Conservation (phyloP, 495 filamentous ascomycete species). For the Penicillium subrubescens region DNA sequence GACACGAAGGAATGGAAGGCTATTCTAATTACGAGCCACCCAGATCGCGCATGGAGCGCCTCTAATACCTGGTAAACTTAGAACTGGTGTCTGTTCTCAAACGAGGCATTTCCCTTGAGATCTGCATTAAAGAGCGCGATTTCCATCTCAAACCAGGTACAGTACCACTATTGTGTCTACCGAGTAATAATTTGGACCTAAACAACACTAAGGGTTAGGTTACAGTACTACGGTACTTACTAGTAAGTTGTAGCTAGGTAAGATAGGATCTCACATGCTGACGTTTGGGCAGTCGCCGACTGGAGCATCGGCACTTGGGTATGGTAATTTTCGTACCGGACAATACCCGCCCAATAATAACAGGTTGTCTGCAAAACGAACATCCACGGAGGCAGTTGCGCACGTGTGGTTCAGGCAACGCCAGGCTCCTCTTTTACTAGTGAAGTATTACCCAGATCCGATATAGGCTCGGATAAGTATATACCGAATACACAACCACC, state of each 20-base stretch:
- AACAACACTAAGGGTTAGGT: too few species aligned
- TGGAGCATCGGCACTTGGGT: slow-evolving; percentile 15
- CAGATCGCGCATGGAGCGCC: slow-evolving; percentile 1
- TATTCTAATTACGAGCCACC: slow-evolving; percentile 3
- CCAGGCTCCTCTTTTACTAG: neutral
- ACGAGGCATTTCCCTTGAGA: neutral
- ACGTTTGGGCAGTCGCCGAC: slow-evolving; percentile 16
- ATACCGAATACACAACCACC: neutral
- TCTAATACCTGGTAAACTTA: neutral
- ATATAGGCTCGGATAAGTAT: neutral
- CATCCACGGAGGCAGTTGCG: slow-evolving; percentile 23
- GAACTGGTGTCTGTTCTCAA: neutral
- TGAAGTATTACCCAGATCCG: neutral
- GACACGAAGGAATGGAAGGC: neutral
- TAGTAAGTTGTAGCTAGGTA: too few species aligned
- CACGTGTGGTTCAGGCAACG: slow-evolving; percentile 22
- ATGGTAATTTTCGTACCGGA: neutral
- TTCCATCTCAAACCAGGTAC: neutral
- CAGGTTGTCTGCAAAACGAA: slow-evolving; percentile 7
- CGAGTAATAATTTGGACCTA: too few species aligned
- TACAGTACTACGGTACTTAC: neutral
- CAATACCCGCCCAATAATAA: neutral
- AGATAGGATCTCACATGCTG: slow-evolving; percentile 18
- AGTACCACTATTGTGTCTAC: too few species aligned
- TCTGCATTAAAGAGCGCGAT: neutral